phyloP scores from a whole-genome alignment of 2,329 filamentous ascomycete genomes.

The Dactylellina parvicollis region DNA sequence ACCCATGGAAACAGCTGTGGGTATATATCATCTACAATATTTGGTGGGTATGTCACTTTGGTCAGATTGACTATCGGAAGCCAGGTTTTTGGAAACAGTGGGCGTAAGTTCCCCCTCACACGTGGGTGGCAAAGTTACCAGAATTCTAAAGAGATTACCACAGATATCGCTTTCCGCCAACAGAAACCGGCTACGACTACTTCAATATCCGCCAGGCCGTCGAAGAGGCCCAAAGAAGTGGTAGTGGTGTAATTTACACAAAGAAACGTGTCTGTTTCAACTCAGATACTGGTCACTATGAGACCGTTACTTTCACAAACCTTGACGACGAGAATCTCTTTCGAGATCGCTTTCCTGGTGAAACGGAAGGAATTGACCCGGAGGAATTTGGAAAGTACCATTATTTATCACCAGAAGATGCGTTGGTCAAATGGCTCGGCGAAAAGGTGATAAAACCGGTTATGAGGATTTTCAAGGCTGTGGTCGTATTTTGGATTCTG shows the following conservation, averaged over 20 bases:
- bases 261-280: conserved; percentile 37
- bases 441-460: conserved; percentile 29
- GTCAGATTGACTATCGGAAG: background rate
- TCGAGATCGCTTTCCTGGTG: conserved; percentile 26
- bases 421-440: conserved; percentile 22
- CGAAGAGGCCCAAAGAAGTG: background rate
- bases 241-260: conserved; percentile 2
- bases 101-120: conserved; percentile 19
- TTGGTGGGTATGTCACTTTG: conserved; percentile 1
- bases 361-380: conserved; percentile 33
- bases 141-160: background rate
- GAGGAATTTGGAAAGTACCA: conserved; percentile 40
- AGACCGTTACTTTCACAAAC: conserved; percentile 22
- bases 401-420: conserved; percentile 14
- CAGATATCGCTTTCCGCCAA: conserved; percentile 31
- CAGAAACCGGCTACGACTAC: conserved; percentile 1
- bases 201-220: conserved; percentile 21
- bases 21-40: background rate
- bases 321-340: conserved; percentile 14
- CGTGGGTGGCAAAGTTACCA: background rate
- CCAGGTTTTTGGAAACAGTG: conserved; percentile 18
- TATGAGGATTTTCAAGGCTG: conserved; percentile 24
- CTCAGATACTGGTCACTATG: conserved; percentile 4
- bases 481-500: background rate
- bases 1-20: conserved; percentile 1